Evolutionary conservation across 2,329 filamentous ascomycete species (phyloP).

Genomic region (Penicillium crustosum): DNA sequence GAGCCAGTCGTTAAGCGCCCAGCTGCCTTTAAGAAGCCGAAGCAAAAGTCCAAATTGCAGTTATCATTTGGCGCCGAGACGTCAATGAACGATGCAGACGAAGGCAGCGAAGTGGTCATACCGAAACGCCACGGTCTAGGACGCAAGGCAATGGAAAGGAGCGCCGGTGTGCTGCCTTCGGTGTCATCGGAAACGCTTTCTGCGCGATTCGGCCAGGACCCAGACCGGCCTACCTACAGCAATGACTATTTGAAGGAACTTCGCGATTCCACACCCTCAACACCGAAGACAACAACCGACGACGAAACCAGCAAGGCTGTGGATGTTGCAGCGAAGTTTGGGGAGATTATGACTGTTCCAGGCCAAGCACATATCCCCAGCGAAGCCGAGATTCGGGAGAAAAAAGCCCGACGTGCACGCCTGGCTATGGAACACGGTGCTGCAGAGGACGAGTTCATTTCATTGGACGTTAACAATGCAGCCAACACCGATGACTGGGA

Average conservation of each 20-base stretch:
- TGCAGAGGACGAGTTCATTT: conserved; percentile 58
- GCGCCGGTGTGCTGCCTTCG: conserved; percentile 59
- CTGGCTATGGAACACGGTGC: conserved; percentile 69
- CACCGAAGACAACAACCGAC: conserved; percentile 57
- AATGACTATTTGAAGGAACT: conserved; percentile 84
- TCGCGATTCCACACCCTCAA: conserved; percentile 79
- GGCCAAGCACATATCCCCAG: conserved; percentile 63
- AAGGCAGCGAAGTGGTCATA: conserved; percentile 55
- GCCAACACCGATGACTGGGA: conserved; percentile 47
- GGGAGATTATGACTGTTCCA: conserved; percentile 38
- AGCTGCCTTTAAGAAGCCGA: conserved; percentile 52
- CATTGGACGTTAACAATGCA: conserved; percentile 40
- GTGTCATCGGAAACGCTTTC: conserved; percentile 55
- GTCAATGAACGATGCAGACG: conserved; percentile 55
- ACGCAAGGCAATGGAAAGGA: conserved; percentile 66
- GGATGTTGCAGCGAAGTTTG: conserved; percentile 52
- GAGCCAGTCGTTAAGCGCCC: conserved; percentile 57
- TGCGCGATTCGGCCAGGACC: conserved; percentile 60
- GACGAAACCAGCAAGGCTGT: conserved; percentile 55
- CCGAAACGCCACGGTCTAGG: conserved; percentile 62
- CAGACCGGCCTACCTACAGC: conserved; percentile 76
- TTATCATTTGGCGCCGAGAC: conserved; percentile 73
- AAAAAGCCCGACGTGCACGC: conserved; percentile 83
- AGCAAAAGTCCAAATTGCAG: conserved; percentile 72
- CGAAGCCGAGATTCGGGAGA: conserved; percentile 82